Conservation (phyloP, 2,329 filamentous ascomycete genomes). For the Parafenestella ontariensis region DNA sequence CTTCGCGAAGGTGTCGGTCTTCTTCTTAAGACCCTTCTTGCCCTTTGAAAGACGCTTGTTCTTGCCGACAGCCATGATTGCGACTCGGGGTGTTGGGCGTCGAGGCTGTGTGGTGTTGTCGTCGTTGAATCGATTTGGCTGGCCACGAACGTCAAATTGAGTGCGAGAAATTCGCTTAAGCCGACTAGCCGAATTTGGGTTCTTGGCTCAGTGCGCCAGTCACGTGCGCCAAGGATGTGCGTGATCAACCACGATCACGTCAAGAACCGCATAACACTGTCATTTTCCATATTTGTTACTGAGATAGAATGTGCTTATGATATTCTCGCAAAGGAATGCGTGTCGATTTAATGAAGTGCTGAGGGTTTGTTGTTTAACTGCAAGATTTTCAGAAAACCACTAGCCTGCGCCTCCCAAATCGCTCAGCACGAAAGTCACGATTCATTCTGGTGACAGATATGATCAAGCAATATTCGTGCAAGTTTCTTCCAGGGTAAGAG, state of each 20-base stretch:
- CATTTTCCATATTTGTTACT: not conserved
- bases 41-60: constrained; percentile 99
- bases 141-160: not conserved
- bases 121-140: constrained; percentile 30
- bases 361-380: no score
- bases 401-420: not conserved
- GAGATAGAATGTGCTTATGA: not conserved
- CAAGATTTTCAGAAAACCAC: no score
- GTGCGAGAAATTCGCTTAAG: not conserved
- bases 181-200: not conserved
- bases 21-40: constrained; percentile 99
- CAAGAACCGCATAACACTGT: not conserved
- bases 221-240: not conserved
- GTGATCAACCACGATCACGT: not conserved
- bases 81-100: constrained; percentile 56
- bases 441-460: not conserved
- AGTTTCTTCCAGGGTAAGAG: no score
- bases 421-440: not conserved
- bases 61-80: constrained; percentile 87
- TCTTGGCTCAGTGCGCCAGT: not conserved
- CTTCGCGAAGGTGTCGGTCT: constrained; percentile 96
- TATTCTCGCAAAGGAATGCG: no score
- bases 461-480: no score
- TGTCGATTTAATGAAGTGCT: no score
- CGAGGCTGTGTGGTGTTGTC: constrained; percentile 39